Evolutionary conservation across 371 early-diverging fungal species (phyloP), one percentile per base, ranked within the genome.

Genomic region (Mortierella sp.): DNA sequence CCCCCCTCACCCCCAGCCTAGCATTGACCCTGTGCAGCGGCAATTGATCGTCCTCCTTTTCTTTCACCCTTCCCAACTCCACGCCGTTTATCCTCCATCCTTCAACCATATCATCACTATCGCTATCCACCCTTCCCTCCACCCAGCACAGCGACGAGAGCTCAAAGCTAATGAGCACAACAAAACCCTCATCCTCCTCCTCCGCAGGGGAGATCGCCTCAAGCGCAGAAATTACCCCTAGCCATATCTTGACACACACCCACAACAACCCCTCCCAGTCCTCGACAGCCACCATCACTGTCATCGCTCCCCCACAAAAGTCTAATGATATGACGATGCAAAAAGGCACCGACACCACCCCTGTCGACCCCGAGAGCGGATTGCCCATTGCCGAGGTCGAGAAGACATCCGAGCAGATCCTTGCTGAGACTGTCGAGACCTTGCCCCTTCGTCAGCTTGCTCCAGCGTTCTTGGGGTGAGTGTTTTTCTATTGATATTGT

Each of bases 381-480:
- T 21, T 81, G 9, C 68, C 81, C 8, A 52, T 31, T 1, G 73
- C 48, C 11, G 75, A 80, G 50, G 38, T 65, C 42, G 86, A 82
- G 65, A 70, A 82, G 54, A 86, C 87, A 4, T 79, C 70, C 2
- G 82, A 86, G 7, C 78, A 86, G 75, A 86, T 86, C 52, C 70
- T 86, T 28, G 73, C 82, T 3, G 72, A 86, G 68, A 78, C 68
- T 13, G 87, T 86, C 11, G 28, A 80, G 58, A 86, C 87, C 21
- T 52, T 86, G 34, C 87, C 87, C 44, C 70, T 86, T 73, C 71
- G 78, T 10, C 80, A 86, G 50, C 80, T 86, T 13, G 34, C 78
- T 11, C 87, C 87, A n/a, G 87, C 87, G 7, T 82, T 86, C 63
- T 28, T 82, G 1, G 87, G 82, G 87, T 86, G 80, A 72, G 65